Conservation (phyloP, 371 early-diverging fungal genomes). For the Quaeritorhiza haematococci region DNA sequence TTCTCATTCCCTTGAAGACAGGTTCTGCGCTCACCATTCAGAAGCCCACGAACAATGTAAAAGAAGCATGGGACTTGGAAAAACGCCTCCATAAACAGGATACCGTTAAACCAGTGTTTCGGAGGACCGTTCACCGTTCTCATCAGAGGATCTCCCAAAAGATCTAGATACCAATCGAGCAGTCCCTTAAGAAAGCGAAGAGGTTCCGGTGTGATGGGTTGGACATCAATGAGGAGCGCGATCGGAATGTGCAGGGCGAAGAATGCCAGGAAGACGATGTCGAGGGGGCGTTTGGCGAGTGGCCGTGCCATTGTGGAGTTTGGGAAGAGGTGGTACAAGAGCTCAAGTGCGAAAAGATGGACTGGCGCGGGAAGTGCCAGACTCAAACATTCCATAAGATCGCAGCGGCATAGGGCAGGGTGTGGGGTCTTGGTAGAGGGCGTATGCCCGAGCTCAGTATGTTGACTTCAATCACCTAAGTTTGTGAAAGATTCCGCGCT, state of each 20-base stretch:
- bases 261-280: constrained; percentile 50
- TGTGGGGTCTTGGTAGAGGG: too few species aligned
- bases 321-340: too few species aligned
- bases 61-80: constrained; percentile 66
- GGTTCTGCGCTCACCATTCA: constrained; percentile 28
- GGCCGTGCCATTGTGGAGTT: not conserved
- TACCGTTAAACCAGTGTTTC: constrained; percentile 48
- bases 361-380: too few species aligned
- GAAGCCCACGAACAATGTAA: constrained; percentile 45
- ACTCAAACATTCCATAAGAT: too few species aligned
- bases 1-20: not conserved
- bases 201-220: constrained; percentile 31
- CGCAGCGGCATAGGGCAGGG: too few species aligned
- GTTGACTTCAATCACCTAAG: too few species aligned
- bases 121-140: constrained; percentile 14
- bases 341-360: too few species aligned
- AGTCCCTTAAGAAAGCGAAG: constrained; percentile 27
- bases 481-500: too few species aligned
- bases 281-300: constrained; percentile 20
- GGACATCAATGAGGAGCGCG: constrained; percentile 48
- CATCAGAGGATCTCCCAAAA: constrained; percentile 59
- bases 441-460: too few species aligned
- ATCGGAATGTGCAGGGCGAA: constrained; percentile 59
- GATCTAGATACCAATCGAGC: constrained; percentile 3
- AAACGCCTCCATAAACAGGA: constrained; percentile 47